Evolutionary conservation across 148 eudicot species (phyloP).

Genomic region (Suaeda aralocaspica): DNA sequence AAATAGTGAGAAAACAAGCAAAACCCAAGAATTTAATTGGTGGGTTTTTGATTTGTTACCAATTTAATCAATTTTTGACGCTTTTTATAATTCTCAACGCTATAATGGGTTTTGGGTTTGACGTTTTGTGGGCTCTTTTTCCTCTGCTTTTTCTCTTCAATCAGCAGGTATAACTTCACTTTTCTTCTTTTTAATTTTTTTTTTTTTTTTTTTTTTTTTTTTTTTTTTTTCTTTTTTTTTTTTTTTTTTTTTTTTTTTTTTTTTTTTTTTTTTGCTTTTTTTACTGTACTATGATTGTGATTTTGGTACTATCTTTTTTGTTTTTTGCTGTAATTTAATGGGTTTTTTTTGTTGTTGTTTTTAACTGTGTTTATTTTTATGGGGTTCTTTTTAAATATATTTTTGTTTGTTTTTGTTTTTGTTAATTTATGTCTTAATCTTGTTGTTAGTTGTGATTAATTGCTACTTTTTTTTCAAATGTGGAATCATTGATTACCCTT

Average conservation of each 20-base stretch:
- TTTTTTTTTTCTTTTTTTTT: slow-evolving; percentile 8
- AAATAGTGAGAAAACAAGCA: neutral
- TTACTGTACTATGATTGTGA: slow-evolving; percentile 11
- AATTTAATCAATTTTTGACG: slow-evolving; percentile 20
- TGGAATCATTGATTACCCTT: neutral
- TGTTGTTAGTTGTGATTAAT: slow-evolving; percentile 10
- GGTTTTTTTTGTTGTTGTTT: neutral
- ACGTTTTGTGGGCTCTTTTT: slow-evolving; percentile 50
- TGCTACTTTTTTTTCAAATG: neutral
- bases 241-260: slow-evolving; percentile 10
- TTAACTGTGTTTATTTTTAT: neutral
- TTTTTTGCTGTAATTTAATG: slow-evolving; percentile 12
- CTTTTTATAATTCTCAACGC: slow-evolving; percentile 9
- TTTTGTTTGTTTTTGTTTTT: neutral
- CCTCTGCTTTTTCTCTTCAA: slow-evolving; percentile 27
- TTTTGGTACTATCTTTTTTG: slow-evolving; percentile 16
- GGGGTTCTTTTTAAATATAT: neutral
- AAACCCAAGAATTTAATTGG: slow-evolving; percentile 19
- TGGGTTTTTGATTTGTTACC: slow-evolving; percentile 41
- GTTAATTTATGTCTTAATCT: slow-evolving; percentile 6
- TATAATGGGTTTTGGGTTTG: slow-evolving; percentile 39
- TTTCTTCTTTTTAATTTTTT: too few relatives aligned
- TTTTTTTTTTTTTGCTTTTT: neutral
- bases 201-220: slow-evolving; percentile 2
- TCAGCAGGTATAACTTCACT: slow-evolving; percentile 56